Conservation (phyloP, 1,284 basidiomycete genomes). For the Athelia psychrophila region DNA sequence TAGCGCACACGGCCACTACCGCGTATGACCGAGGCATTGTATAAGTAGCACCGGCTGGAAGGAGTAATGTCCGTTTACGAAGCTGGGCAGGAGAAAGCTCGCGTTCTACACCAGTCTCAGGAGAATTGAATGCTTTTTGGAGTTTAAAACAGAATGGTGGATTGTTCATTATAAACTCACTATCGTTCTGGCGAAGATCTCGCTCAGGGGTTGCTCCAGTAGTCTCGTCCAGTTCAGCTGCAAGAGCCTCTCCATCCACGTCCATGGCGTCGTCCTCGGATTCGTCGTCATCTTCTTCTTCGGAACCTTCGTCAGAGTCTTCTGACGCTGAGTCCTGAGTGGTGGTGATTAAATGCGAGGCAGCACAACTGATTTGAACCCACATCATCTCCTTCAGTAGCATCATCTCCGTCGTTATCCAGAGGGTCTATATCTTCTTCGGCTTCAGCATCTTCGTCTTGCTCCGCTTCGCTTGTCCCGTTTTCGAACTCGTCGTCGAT, state of each 20-base stretch:
- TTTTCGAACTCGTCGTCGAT: slow-evolving; percentile 53
- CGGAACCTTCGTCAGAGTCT: slow-evolving; percentile 51
- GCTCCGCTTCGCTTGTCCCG: slow-evolving; percentile 38
- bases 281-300: slow-evolving; percentile 37
- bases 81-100: slow-evolving; percentile 63
- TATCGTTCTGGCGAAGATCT: background rate
- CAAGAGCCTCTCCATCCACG: slow-evolving; percentile 16
- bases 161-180: too few relatives aligned
- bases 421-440: slow-evolving; percentile 45
- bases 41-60: slow-evolving; percentile 23
- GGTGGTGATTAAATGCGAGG: slow-evolving; percentile 5
- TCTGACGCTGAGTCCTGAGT: slow-evolving; percentile 48
- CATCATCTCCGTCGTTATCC: slow-evolving; percentile 53
- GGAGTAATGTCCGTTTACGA: slow-evolving; percentile 41
- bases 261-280: slow-evolving; percentile 26
- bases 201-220: background rate
- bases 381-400: slow-evolving; percentile 63
- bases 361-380: slow-evolving; percentile 20
- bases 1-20: slow-evolving; percentile 91
- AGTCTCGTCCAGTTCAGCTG: background rate
- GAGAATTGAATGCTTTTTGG: slow-evolving; percentile 10
- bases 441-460: slow-evolving; percentile 44
- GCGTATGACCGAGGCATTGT: slow-evolving; percentile 62
- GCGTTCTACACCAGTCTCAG: slow-evolving; percentile 37
- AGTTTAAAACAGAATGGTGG: too few relatives aligned